A percentile compares a stretch with the other conserved stretches of the same genome.
Conservation (phyloP, 305 asterid genomes). For the Striga hermonthica region DNA sequence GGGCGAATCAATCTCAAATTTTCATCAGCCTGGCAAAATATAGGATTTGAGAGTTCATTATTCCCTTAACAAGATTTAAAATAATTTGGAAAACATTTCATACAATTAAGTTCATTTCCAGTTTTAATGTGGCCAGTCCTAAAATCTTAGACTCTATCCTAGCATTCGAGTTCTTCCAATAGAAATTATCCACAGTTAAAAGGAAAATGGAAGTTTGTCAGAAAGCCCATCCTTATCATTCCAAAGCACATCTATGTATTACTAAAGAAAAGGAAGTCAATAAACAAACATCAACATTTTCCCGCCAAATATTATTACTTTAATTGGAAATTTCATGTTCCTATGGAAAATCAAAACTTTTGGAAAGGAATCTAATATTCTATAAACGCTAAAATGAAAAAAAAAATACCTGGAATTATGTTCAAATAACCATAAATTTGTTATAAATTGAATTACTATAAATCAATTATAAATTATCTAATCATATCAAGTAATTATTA, state of each 20-base stretch:
- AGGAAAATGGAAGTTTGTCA: neutral
- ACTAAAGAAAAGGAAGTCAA: too few species aligned
- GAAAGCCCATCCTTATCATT: conserved; percentile 21
- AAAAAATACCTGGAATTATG: too few species aligned
- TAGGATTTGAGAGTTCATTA: conserved; percentile 16
- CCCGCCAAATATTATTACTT: too few species aligned
- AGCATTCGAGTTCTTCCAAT: conserved; percentile 4
- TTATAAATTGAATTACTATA: too few species aligned
- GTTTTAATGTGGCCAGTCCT: conserved; percentile 7
- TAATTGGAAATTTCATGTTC: too few species aligned
- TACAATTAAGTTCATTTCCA: conserved; percentile 22
- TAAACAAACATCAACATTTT: too few species aligned
- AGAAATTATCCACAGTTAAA: conserved; percentile 4
- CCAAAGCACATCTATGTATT: neutral
- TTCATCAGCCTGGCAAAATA: conserved; percentile 82
- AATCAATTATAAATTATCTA: too few species aligned
- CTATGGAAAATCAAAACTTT: too few species aligned
- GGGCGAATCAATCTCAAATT: conserved; percentile 87
- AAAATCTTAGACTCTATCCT: conserved; percentile 14
- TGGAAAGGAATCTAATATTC: too few species aligned
- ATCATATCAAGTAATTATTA: too few species aligned
- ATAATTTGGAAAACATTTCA: conserved; percentile 16
- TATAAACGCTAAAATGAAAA: too few species aligned
- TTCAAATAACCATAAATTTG: too few species aligned
- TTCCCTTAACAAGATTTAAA: conserved; percentile 10